Evolutionary conservation across 2,329 filamentous ascomycete species (phyloP).

Genomic region (Talaromyces verruculosus): DNA sequence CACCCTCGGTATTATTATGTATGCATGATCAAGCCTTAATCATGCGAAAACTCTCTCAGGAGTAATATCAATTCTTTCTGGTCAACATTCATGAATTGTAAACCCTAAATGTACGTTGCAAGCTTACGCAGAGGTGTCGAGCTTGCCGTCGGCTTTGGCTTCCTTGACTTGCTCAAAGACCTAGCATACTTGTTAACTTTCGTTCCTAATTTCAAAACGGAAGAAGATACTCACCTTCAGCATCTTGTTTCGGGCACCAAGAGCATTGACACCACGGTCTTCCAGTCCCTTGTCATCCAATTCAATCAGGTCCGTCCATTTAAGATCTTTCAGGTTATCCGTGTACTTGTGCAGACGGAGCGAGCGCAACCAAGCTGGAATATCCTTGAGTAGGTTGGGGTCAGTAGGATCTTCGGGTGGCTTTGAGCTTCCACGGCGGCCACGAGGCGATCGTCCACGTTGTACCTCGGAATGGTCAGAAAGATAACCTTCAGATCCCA

Average conservation of each 20-base stretch:
- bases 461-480: slow-evolving; percentile 92
- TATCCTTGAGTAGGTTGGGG: slow-evolving; percentile 83
- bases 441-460: slow-evolving; percentile 86
- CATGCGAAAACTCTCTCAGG: slow-evolving; percentile 19
- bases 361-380: slow-evolving; percentile 92
- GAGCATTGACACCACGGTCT: slow-evolving; percentile 87
- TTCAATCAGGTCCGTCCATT: slow-evolving; percentile 90
- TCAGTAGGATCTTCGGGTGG: slow-evolving; percentile 97
- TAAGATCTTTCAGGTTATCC: slow-evolving; percentile 94
- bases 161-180: slow-evolving; percentile 95
- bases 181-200: slow-evolving; percentile 45
- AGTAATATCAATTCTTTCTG: slow-evolving; percentile 7
- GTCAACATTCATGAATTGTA: slow-evolving; percentile 3
- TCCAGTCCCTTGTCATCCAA: slow-evolving; percentile 92
- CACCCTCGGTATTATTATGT: slow-evolving; percentile 18
- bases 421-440: slow-evolving; percentile 90
- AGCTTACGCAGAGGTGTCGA: slow-evolving; percentile 43
- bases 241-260: slow-evolving; percentile 95
- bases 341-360: slow-evolving; percentile 97
- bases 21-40: slow-evolving; percentile 20
- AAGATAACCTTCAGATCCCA: slow-evolving; percentile 77
- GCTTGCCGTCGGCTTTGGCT: slow-evolving; percentile 71
- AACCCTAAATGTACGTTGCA: slow-evolving; percentile 18
- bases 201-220: background rate
- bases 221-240: slow-evolving; percentile 66